A percentile compares a stretch with the other conserved stretches of the same genome.
Conservation (phyloP, 257 asterid species). For the Solanum acaule region DNA sequence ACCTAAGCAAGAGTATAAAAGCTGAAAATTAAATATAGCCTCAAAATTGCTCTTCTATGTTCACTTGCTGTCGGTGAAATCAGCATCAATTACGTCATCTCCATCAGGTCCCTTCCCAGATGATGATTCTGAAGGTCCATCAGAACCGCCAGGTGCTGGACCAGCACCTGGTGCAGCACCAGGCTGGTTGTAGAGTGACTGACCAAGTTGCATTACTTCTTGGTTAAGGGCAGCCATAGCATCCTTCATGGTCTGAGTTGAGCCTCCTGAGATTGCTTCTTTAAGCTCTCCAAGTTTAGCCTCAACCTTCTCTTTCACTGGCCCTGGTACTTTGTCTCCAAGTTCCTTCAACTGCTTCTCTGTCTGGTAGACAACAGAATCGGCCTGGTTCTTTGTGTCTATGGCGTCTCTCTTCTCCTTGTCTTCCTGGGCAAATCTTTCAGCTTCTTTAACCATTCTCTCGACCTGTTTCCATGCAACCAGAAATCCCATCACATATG, state of each 20-base stretch:
- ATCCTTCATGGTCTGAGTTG: slow-evolving; percentile 82
- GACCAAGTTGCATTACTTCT: slow-evolving; percentile 98
- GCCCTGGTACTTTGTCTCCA: slow-evolving; percentile 88
- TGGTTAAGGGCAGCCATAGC: slow-evolving; percentile 88
- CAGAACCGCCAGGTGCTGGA: slow-evolving; percentile 48
- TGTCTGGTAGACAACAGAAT: slow-evolving; percentile 91
- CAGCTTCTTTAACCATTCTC: slow-evolving; percentile 96
- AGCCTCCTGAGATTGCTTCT: slow-evolving; percentile 72
- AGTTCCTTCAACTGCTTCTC: slow-evolving; percentile 96
- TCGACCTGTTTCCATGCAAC: slow-evolving; percentile 43
- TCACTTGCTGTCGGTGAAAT: slow-evolving; percentile 87
- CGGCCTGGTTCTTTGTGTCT: slow-evolving; percentile 94
- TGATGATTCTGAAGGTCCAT: slow-evolving; percentile 51
- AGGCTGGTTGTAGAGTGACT: slow-evolving; percentile 81
- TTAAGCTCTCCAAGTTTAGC: slow-evolving; percentile 87
- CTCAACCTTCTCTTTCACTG: slow-evolving; percentile 87
- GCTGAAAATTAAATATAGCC: not conserved
- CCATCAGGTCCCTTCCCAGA: slow-evolving; percentile 79
- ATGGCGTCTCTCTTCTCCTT: slow-evolving; percentile 97
- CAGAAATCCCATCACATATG: not conserved
- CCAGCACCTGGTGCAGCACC: slow-evolving; percentile 68
- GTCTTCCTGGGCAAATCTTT: slow-evolving; percentile 86
- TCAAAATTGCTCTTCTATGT: not conserved
- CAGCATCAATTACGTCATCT: slow-evolving; percentile 97
- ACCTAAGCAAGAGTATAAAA: not conserved